Evolutionary conservation across 805 yeast species (phyloP), one percentile per base, ranked within the genome.

Genomic region (Ogataea thermomethanolica): DNA sequence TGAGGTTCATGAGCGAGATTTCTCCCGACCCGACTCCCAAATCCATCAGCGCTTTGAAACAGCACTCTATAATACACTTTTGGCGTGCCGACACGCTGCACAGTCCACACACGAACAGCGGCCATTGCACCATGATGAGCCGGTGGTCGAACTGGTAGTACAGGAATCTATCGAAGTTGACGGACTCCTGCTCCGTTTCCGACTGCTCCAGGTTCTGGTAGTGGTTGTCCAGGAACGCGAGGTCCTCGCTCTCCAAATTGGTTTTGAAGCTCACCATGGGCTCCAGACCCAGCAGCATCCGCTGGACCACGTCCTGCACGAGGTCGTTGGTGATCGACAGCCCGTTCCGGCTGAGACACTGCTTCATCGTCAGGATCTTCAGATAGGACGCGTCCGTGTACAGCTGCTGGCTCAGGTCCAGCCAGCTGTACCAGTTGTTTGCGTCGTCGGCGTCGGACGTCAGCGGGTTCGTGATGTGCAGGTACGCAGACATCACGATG

Each of bases 341-440:
- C 4, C 64, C 62, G 20, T 46, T 39, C 3, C 14, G 24, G 3
- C 45, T 49, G 31, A 55, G 45, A 21, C 53, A 51, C 44, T 58
- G 28, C 54, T 52, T 41, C 61, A 57, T 39, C 40, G 65, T 46
- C 57, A 65, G 42, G 53, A 67, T 37, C 56, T 66, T 34, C 65
- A 72, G 37, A 58, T 59, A 32, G 53, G 60, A 33, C 56, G 71
- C 55, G 64, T 64, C 55, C 48, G 63, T 60, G 47, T 70, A 72
- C 30, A 61, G 21, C 32, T 64, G 68, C 25, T 65, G 68, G 10
- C 65, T 58, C 29, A 65, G 40, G 46, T 64, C 68, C 35, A 53
- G 48, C 67, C 67, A 64, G 26, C 65, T 59, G 39, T 56, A 62
- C 60, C 64, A 63, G 25, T 60, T 51, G 5, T 54, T 57, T 11